Conservation (phyloP, 805 yeast genomes). For the Sugiyamaella smithiae region DNA sequence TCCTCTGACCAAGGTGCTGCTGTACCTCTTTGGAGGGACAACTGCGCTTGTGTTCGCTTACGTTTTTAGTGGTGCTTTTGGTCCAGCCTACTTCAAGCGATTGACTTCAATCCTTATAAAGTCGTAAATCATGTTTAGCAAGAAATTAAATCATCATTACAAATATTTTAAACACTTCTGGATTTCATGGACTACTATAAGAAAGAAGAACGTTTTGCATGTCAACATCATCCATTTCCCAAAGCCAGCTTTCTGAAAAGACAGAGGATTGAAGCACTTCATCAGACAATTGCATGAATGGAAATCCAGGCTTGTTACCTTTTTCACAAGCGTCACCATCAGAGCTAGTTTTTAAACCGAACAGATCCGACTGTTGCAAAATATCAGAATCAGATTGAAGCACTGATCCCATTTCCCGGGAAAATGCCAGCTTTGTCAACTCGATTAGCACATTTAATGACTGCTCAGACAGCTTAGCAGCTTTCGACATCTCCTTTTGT, state of each 20-base stretch:
- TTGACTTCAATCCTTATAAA: too few relatives aligned
- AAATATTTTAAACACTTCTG: too few relatives aligned
- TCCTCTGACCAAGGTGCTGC: slow-evolving; percentile 7
- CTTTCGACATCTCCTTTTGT: slow-evolving; percentile 11
- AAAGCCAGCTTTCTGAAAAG: slow-evolving; percentile 11
- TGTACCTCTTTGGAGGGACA: slow-evolving; percentile 8
- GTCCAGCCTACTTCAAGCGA: not conserved
- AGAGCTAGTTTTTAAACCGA: not conserved
- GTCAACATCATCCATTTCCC: slow-evolving; percentile 14
- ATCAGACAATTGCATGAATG: not conserved
- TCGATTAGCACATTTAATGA: slow-evolving; percentile 7
- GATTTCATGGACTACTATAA: slow-evolving; percentile 3
- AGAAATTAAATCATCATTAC: not conserved
- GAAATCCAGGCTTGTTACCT: not conserved
- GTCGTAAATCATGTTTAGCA: too few relatives aligned
- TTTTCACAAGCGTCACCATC: not conserved
- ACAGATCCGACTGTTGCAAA: not conserved
- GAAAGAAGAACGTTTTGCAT: slow-evolving; percentile 6
- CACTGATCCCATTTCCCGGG: slow-evolving; percentile 12
- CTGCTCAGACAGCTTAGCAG: slow-evolving; percentile 8
- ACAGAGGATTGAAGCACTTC: slow-evolving; percentile 13
- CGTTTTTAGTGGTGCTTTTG: not conserved
- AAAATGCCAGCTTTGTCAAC: slow-evolving; percentile 13
- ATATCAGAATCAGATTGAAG: too few relatives aligned
- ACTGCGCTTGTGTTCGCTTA: not conserved